Evolutionary conservation across 2,329 filamentous ascomycete genomes (phyloP).

Genomic region (Neofusicoccum cordaticola): DNA sequence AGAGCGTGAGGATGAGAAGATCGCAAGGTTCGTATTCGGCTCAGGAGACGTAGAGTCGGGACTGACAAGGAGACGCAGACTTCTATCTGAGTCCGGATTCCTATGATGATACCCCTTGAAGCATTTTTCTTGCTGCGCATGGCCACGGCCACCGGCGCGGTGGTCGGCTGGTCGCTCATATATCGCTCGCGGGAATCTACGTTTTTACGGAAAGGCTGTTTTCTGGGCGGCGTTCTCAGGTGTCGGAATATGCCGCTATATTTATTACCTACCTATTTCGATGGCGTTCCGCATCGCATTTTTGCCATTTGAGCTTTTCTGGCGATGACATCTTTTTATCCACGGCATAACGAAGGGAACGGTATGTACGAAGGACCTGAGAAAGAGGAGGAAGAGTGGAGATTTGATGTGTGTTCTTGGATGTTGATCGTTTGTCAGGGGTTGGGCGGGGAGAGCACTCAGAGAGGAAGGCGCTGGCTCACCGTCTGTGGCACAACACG

Average conservation of each 20-base stretch:
- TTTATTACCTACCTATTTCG: slow-evolving; percentile 8
- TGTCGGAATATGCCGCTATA: slow-evolving; percentile 8
- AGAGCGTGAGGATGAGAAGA: slow-evolving; percentile 98
- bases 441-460: background rate
- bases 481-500: background rate
- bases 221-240: slow-evolving; percentile 12
- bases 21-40: slow-evolving; percentile 69
- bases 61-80: slow-evolving; percentile 35
- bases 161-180: slow-evolving; percentile 6
- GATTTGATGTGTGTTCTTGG: background rate
- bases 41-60: slow-evolving; percentile 11
- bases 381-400: background rate
- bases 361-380: slow-evolving; percentile 6
- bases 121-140: slow-evolving; percentile 23
- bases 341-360: slow-evolving; percentile 14
- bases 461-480: background rate
- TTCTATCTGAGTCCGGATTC: slow-evolving; percentile 56
- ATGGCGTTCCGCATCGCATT: slow-evolving; percentile 8
- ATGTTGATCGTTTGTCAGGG: background rate
- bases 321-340: slow-evolving; percentile 9
- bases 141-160: background rate
- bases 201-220: slow-evolving; percentile 12
- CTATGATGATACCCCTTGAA: slow-evolving; percentile 46
- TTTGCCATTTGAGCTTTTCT: slow-evolving; percentile 8
- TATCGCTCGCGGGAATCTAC: slow-evolving; percentile 14